These are phyloP conservation scores for Balakata baccata DNA, from an alignment of 345 rosid genomes.

Conservation along the genomic window DNA sequence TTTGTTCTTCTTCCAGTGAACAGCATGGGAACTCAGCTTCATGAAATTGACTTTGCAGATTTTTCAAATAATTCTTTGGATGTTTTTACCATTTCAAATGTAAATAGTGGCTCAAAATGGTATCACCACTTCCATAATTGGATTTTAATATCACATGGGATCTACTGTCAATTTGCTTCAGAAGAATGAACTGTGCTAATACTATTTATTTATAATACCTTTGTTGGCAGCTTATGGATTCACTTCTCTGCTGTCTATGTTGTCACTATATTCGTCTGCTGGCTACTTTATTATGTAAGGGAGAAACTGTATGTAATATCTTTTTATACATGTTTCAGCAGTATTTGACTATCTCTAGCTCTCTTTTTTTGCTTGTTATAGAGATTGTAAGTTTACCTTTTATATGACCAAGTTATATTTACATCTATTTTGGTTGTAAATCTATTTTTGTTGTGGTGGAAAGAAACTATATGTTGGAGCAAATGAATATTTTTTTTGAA, in stretches of 20 bases:
- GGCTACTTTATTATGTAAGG: conserved; percentile 76
- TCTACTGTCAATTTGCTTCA: conserved; percentile 1
- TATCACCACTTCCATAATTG: conserved; percentile 21
- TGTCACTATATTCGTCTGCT: conserved; percentile 67
- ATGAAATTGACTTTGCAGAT: conserved; percentile 56
- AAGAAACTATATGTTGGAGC: not conserved
- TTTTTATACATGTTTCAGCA: not conserved
- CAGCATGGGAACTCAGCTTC: conserved; percentile 63
- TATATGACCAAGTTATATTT: not conserved
- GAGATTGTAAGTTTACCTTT: conserved; percentile 4
- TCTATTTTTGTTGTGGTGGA: not conserved
- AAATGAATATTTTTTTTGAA: not conserved
- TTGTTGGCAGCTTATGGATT: conserved; percentile 76
- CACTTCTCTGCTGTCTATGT: conserved; percentile 78
- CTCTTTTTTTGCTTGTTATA: conserved; percentile 1
- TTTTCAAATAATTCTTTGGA: conserved; percentile 74
- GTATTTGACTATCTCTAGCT: conserved; percentile 1
- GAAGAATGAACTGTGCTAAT: not conserved
- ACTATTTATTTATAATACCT: conserved; percentile 3
- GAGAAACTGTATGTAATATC: conserved; percentile 1
- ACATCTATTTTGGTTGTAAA: not conserved
- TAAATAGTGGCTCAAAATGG: conserved; percentile 60
- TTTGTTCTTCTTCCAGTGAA: conserved; percentile 89
- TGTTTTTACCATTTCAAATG: conserved; percentile 76
- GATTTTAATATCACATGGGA: not conserved